These are phyloP conservation scores for Austroboletus eburneus DNA, from an alignment of 768 basidiomycete genomes.

Conservation along the genomic window DNA sequence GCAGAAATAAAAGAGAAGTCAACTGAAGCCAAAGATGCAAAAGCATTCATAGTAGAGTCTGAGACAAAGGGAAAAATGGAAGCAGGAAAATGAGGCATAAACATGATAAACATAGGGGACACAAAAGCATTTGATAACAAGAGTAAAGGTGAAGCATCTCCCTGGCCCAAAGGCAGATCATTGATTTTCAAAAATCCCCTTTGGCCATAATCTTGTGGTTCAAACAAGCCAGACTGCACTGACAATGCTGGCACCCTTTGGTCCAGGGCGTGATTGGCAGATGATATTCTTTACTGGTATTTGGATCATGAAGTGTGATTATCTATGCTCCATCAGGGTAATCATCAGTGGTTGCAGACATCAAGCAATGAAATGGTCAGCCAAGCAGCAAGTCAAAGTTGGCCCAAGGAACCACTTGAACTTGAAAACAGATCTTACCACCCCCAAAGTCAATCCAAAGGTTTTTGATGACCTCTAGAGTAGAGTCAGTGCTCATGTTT, in stretches of 20 bases:
- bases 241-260: not conserved
- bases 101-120: not conserved
- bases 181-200: not conserved
- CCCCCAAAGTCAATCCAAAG: not conserved
- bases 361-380: not conserved
- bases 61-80: not conserved
- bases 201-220: not conserved
- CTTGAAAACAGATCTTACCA: not conserved
- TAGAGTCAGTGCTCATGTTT: no score
- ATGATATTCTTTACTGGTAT: not conserved
- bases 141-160: not conserved
- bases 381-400: no score
- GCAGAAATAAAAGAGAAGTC: no score
- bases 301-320: not conserved
- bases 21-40: no score
- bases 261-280: not conserved
- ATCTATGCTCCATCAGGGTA: not conserved
- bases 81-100: not conserved
- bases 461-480: not conserved
- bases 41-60: not conserved
- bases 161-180: not conserved
- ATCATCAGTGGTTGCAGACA: no score
- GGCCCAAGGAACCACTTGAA: not conserved
- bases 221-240: not conserved
- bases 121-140: not conserved